These are phyloP conservation scores for Exophiala mesophila DNA, from an alignment of 2,329 filamentous ascomycete genomes.

Conservation along the genomic window DNA sequence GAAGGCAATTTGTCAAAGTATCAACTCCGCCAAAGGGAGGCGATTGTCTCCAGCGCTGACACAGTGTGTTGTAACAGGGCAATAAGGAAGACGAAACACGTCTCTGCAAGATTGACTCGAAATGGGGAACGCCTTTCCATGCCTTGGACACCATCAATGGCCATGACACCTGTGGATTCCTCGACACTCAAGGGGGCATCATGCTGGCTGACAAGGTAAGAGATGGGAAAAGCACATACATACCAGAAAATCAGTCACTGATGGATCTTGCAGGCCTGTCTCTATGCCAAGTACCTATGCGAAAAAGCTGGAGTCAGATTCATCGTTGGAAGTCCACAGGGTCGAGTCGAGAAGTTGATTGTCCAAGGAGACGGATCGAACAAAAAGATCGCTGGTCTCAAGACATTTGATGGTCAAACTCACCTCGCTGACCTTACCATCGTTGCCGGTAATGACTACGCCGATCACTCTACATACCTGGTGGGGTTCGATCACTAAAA, in stretches of 20 bases:
- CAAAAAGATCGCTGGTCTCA: slow-evolving; percentile 27
- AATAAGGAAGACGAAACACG: slow-evolving; percentile 20
- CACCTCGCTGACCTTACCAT: slow-evolving; percentile 28
- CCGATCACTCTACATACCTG: no score
- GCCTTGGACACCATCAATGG: slow-evolving; percentile 26
- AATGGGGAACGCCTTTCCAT: slow-evolving; percentile 27
- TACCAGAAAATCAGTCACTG: no score
- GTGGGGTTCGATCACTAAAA: not conserved
- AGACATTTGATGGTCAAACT: slow-evolving; percentile 27
- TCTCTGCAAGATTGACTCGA: slow-evolving; percentile 42
- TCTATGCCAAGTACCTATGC: slow-evolving; percentile 26
- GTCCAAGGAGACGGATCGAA: slow-evolving; percentile 1
- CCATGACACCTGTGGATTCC: slow-evolving; percentile 26
- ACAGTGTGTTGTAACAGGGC: slow-evolving; percentile 12
- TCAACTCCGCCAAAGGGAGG: not conserved
- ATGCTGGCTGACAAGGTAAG: slow-evolving; percentile 29
- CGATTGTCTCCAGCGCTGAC: not conserved
- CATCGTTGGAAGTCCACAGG: slow-evolving; percentile 24
- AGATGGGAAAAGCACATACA: no score
- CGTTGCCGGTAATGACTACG: slow-evolving; percentile 23
- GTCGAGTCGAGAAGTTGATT: slow-evolving; percentile 15
- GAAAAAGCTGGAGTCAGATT: slow-evolving; percentile 29
- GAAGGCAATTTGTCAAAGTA: slow-evolving; percentile 26
- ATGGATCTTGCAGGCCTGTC: slow-evolving; percentile 19
- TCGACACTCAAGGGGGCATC: slow-evolving; percentile 28